These are phyloP conservation scores for Plasmodium coatneyi DNA, from an alignment of 169 alveolate genomes.

Conservation along the genomic window DNA sequence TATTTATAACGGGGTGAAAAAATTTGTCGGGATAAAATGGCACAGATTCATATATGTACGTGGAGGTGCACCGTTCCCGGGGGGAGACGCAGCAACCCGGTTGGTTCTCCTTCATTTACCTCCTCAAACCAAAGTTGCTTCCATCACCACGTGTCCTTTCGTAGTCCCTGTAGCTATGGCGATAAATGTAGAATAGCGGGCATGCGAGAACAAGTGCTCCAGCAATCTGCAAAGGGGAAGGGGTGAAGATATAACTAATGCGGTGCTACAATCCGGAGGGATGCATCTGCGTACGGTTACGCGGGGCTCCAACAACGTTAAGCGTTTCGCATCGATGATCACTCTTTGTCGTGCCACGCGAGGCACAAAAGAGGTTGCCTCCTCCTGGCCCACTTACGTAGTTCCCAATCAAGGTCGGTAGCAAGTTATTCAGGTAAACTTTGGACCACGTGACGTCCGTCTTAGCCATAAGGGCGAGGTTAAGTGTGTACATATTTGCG, in stretches of 20 bases:
- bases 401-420: constrained; percentile 82
- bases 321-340: too few relatives aligned
- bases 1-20: neutral
- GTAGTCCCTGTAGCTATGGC: constrained; percentile 5
- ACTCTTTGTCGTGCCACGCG: too few relatives aligned
- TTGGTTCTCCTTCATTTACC: neutral
- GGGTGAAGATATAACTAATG: neutral
- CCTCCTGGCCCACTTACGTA: constrained; percentile 18
- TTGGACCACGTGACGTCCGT: constrained; percentile 43
- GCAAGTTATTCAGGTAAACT: constrained; percentile 76
- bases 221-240: constrained; percentile 30
- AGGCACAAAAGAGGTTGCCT: neutral
- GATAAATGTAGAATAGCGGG: constrained; percentile 25
- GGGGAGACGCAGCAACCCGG: neutral
- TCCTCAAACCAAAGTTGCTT: neutral
- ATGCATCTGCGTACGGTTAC: neutral
- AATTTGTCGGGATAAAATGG: neutral
- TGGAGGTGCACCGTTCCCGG: neutral
- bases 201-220: constrained; percentile 40
- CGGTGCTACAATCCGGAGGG: neutral
- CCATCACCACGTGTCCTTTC: neutral
- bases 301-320: too few relatives aligned
- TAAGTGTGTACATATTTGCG: constrained; percentile 84
- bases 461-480: constrained; percentile 76
- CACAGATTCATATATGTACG: neutral